Evolutionary conservation across 2,329 filamentous ascomycete genomes (phyloP).

Genomic region (Neurospora sp.): DNA sequence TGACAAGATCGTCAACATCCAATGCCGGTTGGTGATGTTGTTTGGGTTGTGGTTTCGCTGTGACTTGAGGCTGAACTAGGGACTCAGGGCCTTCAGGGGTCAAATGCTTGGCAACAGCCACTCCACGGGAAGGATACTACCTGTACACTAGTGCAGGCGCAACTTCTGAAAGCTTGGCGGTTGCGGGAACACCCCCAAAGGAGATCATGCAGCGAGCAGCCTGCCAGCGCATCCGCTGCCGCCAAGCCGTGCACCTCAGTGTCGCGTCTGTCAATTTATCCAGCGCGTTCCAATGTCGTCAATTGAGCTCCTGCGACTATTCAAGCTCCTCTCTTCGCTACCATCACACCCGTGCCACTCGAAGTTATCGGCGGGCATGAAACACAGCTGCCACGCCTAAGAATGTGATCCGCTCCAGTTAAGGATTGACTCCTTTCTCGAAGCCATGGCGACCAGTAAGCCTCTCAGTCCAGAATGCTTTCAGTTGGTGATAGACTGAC

Average conservation of each 20-base stretch:
- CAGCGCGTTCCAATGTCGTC: not conserved
- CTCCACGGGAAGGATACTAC: not conserved
- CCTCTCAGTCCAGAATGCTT: not conserved
- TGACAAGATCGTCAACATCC: not conserved
- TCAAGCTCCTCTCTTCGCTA: not conserved
- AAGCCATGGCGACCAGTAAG: slow-evolving; percentile 26
- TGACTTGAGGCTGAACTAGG: not conserved
- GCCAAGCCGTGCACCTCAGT: not conserved
- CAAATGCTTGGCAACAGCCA: not conserved
- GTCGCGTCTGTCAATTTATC: not conserved
- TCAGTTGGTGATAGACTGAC: slow-evolving; percentile 4
- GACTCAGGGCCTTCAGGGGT: not conserved
- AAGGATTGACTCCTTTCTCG: not conserved
- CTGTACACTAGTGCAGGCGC: not conserved
- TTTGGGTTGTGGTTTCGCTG: not conserved
- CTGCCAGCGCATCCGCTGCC: not conserved
- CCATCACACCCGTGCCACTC: not conserved
- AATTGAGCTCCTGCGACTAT: not conserved
- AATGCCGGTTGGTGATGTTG: not conserved
- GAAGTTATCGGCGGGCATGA: not conserved
- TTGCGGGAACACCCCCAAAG: not conserved
- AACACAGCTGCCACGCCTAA: not conserved
- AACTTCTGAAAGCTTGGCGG: not conserved
- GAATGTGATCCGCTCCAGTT: not conserved
- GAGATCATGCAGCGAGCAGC: not conserved